Evolutionary conservation across 371 early-diverging fungal genomes (phyloP), one percentile per base, ranked within the genome.

Genomic region (Vairimorpha necatrix): DNA sequence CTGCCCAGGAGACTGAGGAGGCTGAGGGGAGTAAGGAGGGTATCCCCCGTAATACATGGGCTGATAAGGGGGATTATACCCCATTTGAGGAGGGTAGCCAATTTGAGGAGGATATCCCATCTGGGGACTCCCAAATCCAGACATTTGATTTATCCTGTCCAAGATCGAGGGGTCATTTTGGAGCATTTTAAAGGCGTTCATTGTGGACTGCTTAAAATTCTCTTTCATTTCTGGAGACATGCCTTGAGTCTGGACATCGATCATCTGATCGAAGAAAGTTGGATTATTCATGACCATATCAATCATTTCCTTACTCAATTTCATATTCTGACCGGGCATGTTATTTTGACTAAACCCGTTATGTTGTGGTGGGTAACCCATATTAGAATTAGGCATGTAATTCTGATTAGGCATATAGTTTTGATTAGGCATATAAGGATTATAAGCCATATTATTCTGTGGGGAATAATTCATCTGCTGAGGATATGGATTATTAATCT

Each of bases 241-340:
- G 32, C 61, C 68, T 28, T 66, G 61, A 22, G 38, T 34, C 39
- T 72, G 50, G 9, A 54, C 32, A 6, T 68, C 61, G 14, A 77
- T 30, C 9, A 58, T 34, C 7, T 62, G 33, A 36, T 80, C 79
- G 11, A 82, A 20, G 0, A 72, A 13, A 6, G 46, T 42, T 18
- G 80, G 80, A 66, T 80, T 78, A 38, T 77, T 72, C 3, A 80
- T 16, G 34, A 80, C 30, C 13, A 39, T 26, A 7, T 75, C 79
- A 54, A 78, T 60, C 16, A 54, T 50, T 65, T 72, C 73, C 53
- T 72, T 9, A 65, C 53, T 53, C 28, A 50, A 22, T 34, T 54
- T 26, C 33, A 62, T 42, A 11, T 42, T 7, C 46, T 54, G 16
- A 46, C 38, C 26, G 7, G 42, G 48, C 62, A 72, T 72, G 28